Evolutionary conservation across 1,284 basidiomycete species (phyloP).

Genomic region (Tausonia pullulans): DNA sequence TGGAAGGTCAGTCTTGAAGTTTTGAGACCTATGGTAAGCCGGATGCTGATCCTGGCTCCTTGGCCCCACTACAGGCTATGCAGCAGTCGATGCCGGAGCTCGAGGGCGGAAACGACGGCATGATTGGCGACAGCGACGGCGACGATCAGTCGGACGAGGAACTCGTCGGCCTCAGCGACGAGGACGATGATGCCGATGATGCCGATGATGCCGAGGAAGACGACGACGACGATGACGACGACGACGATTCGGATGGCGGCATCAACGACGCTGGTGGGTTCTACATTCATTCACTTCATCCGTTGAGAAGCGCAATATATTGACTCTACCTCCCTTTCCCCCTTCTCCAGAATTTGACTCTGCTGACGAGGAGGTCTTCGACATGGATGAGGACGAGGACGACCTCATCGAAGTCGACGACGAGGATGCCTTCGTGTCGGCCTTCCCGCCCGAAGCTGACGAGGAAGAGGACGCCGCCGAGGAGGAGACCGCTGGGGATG

Average conservation of each 20-base stretch:
- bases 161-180: conserved; percentile 39
- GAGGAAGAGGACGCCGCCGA: conserved; percentile 36
- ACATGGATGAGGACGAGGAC: conserved; percentile 29
- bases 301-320: too few relatives aligned
- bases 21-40: conserved; percentile 1
- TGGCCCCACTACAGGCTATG: conserved; percentile 52
- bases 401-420: conserved; percentile 29
- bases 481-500: conserved; percentile 40
- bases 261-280: conserved; percentile 23
- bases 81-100: conserved; percentile 59
- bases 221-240: conserved; percentile 22
- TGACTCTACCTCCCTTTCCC: not conserved
- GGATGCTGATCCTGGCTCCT: conserved; percentile 4
- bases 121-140: conserved; percentile 19
- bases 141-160: conserved; percentile 21
- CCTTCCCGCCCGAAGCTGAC: conserved; percentile 27
- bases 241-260: conserved; percentile 19
- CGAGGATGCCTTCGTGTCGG: conserved; percentile 13
- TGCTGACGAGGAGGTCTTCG: conserved; percentile 36
- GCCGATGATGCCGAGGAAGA: conserved; percentile 30
- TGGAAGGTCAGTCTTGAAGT: conserved; percentile 56
- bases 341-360: conserved; percentile 26
- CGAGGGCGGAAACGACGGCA: conserved; percentile 24
- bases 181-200: conserved; percentile 31
- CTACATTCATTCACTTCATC: not conserved